Conservation (phyloP, 108 stramenopile genomes). For the Chaetoceros muelleri region DNA sequence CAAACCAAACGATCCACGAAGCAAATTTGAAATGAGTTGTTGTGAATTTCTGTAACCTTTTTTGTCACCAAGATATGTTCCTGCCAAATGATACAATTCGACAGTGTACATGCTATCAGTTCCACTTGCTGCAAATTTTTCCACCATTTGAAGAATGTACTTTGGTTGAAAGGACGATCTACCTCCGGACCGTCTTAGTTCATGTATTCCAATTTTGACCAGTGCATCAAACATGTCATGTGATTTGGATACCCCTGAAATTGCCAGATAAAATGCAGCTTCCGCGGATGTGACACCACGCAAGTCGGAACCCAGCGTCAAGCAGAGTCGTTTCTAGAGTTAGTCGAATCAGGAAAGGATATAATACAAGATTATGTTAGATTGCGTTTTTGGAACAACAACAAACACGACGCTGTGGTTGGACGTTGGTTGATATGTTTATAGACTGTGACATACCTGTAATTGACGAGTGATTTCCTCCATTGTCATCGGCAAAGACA, state of each 20-base stretch:
- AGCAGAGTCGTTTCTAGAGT: constrained; percentile 9
- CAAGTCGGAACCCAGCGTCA: constrained; percentile 22
- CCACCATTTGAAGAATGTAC: constrained; percentile 24
- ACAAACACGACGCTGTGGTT: too few relatives aligned
- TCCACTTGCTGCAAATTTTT: constrained; percentile 27
- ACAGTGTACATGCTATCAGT: constrained; percentile 8
- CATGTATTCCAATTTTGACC: constrained; percentile 15
- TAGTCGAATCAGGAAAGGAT: too few relatives aligned
- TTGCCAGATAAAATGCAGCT: constrained; percentile 26
- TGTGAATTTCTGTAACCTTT: constrained; percentile 14
- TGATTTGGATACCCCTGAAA: constrained; percentile 13
- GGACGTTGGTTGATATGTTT: background rate
- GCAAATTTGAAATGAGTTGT: constrained; percentile 12
- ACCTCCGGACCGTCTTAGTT: constrained; percentile 14
- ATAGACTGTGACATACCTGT: constrained; percentile 14
- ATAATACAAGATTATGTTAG: too few relatives aligned
- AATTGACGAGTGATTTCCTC: constrained; percentile 21
- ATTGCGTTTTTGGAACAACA: too few relatives aligned
- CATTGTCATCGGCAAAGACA: too few relatives aligned
- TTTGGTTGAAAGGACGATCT: constrained; percentile 21
- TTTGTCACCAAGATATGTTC: constrained; percentile 12
- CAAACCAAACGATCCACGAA: constrained; percentile 17
- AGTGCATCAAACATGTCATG: constrained; percentile 15
- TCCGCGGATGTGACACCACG: constrained; percentile 20
- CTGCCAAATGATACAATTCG: constrained; percentile 21